Percentiles rank a stretch among this genome's conserved stretches.
Evolutionary conservation across 345 rosid species (phyloP).

Genomic region (Gossypium anomalum): DNA sequence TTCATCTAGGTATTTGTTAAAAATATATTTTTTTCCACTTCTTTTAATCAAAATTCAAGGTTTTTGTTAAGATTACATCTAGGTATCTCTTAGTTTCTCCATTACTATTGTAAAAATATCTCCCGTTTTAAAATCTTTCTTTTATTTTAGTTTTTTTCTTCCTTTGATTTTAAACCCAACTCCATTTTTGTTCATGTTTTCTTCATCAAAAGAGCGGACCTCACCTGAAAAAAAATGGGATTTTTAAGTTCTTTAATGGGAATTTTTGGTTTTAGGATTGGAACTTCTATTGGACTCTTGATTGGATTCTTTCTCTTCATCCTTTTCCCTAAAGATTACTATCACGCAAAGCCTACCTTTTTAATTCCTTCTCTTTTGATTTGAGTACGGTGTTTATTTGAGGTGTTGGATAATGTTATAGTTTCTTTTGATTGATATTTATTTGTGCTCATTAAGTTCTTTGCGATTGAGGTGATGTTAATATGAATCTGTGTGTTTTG

Average conservation of each 20-base stretch:
- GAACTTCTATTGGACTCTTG: conserved; percentile 61
- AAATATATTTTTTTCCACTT: neutral
- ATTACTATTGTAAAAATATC: neutral
- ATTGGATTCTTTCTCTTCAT: conserved; percentile 65
- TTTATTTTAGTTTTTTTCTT: too few relatives aligned
- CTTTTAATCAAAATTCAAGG: neutral
- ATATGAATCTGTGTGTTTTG: too few relatives aligned
- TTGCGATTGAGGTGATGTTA: too few relatives aligned
- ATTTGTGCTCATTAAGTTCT: too few relatives aligned
- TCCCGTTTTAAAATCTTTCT: too few relatives aligned
- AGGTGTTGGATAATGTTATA: too few relatives aligned
- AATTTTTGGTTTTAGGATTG: conserved; percentile 61
- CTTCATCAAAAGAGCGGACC: neutral
- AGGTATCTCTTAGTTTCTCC: conserved; percentile 7
- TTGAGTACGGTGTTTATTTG: too few relatives aligned
- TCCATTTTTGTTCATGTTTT: neutral
- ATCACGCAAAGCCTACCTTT: too few relatives aligned
- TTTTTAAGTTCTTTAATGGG: conserved; percentile 51
- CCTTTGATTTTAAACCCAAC: neutral
- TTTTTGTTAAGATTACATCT: neutral
- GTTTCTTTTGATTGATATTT: too few relatives aligned
- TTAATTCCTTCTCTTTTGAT: too few relatives aligned
- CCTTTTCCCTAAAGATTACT: too few relatives aligned
- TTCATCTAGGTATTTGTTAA: neutral
- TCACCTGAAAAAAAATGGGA: conserved; percentile 32